Conservation (phyloP, 306 rosid genomes). For the Rosa rugosa region DNA sequence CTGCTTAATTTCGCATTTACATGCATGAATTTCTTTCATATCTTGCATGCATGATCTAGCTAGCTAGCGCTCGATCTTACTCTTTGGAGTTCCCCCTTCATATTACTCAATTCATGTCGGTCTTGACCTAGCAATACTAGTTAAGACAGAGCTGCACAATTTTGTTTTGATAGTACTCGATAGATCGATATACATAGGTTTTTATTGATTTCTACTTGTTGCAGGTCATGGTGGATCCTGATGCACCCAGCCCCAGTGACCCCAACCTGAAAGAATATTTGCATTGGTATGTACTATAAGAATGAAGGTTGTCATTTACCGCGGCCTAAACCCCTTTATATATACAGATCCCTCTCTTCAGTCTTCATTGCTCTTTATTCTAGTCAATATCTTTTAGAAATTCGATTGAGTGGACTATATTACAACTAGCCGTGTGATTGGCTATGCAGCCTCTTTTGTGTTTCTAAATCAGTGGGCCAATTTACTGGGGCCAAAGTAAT, state of each 20-base stretch:
- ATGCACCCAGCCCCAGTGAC: constrained; percentile 67
- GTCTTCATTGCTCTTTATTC: neutral
- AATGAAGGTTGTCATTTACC: neutral
- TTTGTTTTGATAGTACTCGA: neutral
- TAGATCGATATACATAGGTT: neutral
- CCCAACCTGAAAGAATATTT: constrained; percentile 57
- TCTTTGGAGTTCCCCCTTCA: neutral
- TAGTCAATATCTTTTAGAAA: too few species aligned
- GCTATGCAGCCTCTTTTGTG: neutral
- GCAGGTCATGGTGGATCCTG: constrained; percentile 66
- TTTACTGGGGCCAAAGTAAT: neutral
- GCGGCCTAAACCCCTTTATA: neutral
- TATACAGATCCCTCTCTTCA: neutral
- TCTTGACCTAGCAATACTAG: neutral
- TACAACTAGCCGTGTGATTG: neutral
- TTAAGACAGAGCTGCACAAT: neutral
- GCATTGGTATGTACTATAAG: constrained; percentile 43
- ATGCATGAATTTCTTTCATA: neutral
- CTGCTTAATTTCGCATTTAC: neutral
- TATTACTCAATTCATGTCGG: neutral
- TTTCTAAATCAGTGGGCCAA: neutral
- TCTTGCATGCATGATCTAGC: neutral
- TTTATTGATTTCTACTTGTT: neutral
- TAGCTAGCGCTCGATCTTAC: neutral
- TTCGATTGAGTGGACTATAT: neutral